These are phyloP conservation scores for Cicer pinnatifidum DNA, from an alignment of 306 rosid genomes.

Conservation along the genomic window DNA sequence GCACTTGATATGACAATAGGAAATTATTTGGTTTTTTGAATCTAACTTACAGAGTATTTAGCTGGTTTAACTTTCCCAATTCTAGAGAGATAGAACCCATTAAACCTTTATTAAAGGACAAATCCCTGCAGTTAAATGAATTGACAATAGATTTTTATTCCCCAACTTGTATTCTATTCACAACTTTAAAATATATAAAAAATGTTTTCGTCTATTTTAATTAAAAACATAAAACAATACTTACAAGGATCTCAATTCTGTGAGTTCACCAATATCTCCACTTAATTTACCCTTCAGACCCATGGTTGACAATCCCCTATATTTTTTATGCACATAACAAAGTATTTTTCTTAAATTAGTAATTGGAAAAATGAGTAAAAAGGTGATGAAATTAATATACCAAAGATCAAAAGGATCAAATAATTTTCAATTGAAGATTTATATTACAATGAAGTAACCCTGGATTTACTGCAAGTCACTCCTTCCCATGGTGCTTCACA, in stretches of 20 bases:
- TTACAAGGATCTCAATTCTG: slow-evolving; percentile 75
- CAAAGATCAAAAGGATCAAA: slow-evolving; percentile 9
- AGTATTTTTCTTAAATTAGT: not conserved
- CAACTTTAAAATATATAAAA: too few relatives aligned
- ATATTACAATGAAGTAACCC: slow-evolving; percentile 86
- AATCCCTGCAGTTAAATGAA: slow-evolving; percentile 63
- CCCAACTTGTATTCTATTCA: too few relatives aligned
- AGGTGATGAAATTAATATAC: not conserved
- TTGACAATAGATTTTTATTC: not conserved
- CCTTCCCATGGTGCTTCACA: slow-evolving; percentile 92
- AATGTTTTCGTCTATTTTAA: too few relatives aligned
- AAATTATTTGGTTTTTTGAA: slow-evolving; percentile 36
- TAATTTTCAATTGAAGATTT: slow-evolving; percentile 13
- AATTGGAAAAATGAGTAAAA: slow-evolving; percentile 21
- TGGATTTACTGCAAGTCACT: slow-evolving; percentile 71
- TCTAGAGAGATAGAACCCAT: slow-evolving; percentile 60
- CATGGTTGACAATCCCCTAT: slow-evolving; percentile 76
- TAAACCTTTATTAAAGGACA: slow-evolving; percentile 66
- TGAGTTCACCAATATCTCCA: slow-evolving; percentile 71
- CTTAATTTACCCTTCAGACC: slow-evolving; percentile 66
- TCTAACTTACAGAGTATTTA: slow-evolving; percentile 75
- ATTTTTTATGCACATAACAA: slow-evolving; percentile 25
- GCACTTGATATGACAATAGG: slow-evolving; percentile 19
- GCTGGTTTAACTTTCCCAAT: slow-evolving; percentile 60
- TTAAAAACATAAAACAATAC: slow-evolving; percentile 35